Evolutionary conservation across 768 basidiomycete species (phyloP), one percentile per base, ranked within the genome.

Genomic region (Chalciporus piperatus): DNA sequence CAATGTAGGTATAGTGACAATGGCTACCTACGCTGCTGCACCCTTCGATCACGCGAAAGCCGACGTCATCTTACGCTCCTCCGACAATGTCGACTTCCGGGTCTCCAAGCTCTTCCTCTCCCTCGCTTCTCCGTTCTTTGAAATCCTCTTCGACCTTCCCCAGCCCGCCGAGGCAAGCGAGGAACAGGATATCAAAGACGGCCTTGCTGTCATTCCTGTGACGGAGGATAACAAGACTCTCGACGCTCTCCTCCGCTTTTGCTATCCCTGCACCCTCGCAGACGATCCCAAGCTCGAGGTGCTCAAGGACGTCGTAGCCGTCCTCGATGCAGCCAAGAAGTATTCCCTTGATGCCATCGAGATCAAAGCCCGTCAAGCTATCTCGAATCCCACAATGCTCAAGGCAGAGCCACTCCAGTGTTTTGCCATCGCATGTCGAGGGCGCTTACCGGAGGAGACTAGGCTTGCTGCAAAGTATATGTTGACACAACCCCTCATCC

Each of bases 41-140:
- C 62, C 62, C 0, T 65, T 65, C 35, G 51, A 62, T 12, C 65
- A 66, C 16, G 12, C 41, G 23, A 47, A 62, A 43, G 54, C 52
- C 5, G 58, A 68, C 12, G 17, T 69, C 42, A 58, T 66, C 37
- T 30, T 69, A 25, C 68, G 59, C 12, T 62, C 66, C 4, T 60
- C 54, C 6, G 68, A 67, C 54, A 55, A 55, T 3, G 45, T 70
- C 17, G 61, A 73, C 41, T 57, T 73, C 33, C 63, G 55, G 4
- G 55, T 72, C 13, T 67, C 69, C 52, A 68, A 60, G 14, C 50
- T 61, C 17, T 65, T 73, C 30, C 65, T 73, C 16, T 59, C 62
- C 14, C 59, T 67, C 17, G 60, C 69, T 3, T 70, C 71, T 11
- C 54, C 68, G 0, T 59, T 72, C 46, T 76, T 73, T 44, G 54